Evolutionary conservation across 352 stramenopile genomes (phyloP), one percentile per base, ranked within the genome.

Genomic region (Globisporangium okanoganense): DNA sequence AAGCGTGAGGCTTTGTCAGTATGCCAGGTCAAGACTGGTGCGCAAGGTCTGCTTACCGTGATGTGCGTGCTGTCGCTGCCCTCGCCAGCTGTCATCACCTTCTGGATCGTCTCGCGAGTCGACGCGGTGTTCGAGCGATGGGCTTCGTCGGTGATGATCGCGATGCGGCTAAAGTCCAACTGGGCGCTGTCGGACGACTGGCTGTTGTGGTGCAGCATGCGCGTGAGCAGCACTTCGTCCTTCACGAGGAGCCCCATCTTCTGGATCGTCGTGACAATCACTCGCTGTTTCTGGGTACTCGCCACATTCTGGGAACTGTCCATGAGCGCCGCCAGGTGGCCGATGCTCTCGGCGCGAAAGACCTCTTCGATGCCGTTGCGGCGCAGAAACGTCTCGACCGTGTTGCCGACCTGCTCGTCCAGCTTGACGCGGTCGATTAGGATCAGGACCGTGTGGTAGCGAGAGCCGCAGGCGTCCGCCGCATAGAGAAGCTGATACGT

Each of bases 131-230:
- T 83, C 2, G 85, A 92, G 20, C 85, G 85, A 69, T 94, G 85
- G 0, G 83, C 85, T 70, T 94, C 85, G 61, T 94, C 85, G 13
- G 83, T 89, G 55, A 94, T 87, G 62, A 94, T 92, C 0, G 79
- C 85, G 18, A 92, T 73, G 18, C 83, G 78, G 22, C 79, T 83
- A 35, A 81, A 91, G 9, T 62, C 27, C 25, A 1, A 33, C 10
- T 20, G 24, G 4, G 5, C 27, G n/a, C 9, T 38, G 27, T 31
- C n/a, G 24, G 20, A 29, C 22, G 38, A 47, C 45, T 29, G 47
- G 24, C 49, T 60, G 54, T 70, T 75, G n/a, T 73, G 76, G 50
- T 89, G 79, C 2, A 93, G 66, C 18, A 93, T 62, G 9, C 78
- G 82, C 35, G 83, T 85, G 24, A 92, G 60, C 18, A 88, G 41